phyloP scores from a whole-genome alignment of 2,329 filamentous ascomycete species.

The Cladosporium velox region DNA sequence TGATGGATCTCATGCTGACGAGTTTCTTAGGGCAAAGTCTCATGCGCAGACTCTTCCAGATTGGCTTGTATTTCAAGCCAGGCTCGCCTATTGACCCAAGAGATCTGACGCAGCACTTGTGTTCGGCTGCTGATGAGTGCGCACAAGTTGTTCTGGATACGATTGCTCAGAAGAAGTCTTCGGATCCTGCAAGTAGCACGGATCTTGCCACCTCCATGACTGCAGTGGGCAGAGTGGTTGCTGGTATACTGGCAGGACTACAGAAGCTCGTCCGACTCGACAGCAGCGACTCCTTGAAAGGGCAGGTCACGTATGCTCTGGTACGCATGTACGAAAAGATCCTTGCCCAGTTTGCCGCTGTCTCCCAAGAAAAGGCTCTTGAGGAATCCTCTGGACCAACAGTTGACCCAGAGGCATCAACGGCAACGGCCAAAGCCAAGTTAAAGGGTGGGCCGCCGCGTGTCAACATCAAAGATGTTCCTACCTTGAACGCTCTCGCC shows the following conservation, averaged over 20 bases:
- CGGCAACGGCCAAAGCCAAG: slow-evolving; percentile 23
- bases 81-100: slow-evolving; percentile 21
- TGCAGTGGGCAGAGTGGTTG: slow-evolving; percentile 27
- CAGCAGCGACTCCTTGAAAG: slow-evolving; percentile 22
- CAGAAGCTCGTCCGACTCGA: slow-evolving; percentile 26
- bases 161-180: background rate
- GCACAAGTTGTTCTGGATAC: background rate
- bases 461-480: slow-evolving; percentile 26
- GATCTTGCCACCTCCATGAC: slow-evolving; percentile 27
- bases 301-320: slow-evolving; percentile 33
- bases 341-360: slow-evolving; percentile 35
- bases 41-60: slow-evolving; percentile 33
- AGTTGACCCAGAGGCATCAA: background rate
- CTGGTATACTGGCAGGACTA: slow-evolving; percentile 30
- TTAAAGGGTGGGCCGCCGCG: slow-evolving; percentile 23
- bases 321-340: slow-evolving; percentile 42
- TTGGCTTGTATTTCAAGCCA: slow-evolving; percentile 31
- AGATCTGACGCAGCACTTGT: slow-evolving; percentile 8
- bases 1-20: slow-evolving; percentile 7
- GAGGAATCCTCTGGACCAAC: background rate
- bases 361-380: slow-evolving; percentile 7
- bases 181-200: background rate
- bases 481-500: slow-evolving; percentile 31
- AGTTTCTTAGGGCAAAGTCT: slow-evolving; percentile 26
- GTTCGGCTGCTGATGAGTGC: background rate